phyloP scores from a whole-genome alignment of 2,329 filamentous ascomycete species.

The Xylaria sp. region DNA sequence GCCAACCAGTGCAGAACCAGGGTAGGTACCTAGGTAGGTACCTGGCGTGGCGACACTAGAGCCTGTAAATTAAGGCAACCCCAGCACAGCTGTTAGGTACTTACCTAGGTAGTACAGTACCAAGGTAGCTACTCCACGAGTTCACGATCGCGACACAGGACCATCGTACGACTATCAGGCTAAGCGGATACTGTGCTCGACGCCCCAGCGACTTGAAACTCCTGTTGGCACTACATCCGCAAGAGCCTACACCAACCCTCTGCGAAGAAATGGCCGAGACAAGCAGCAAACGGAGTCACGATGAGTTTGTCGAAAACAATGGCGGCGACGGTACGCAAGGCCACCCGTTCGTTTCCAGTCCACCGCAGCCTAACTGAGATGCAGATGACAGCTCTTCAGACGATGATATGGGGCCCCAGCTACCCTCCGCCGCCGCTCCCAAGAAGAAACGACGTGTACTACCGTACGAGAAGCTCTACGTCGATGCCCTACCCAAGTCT shows the following conservation, averaged over 20 bases:
- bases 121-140: neutral
- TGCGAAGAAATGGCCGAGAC: constrained; percentile 34
- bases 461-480: constrained; percentile 92
- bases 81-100: neutral
- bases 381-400: constrained; percentile 69
- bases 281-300: constrained; percentile 41
- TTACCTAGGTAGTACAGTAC: too few relatives aligned
- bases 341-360: neutral
- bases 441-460: constrained; percentile 93
- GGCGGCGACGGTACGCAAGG: constrained; percentile 24
- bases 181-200: neutral
- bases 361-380: constrained; percentile 34
- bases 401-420: constrained; percentile 88
- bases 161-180: neutral
- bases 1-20: neutral
- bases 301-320: constrained; percentile 39
- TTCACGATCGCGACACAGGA: constrained; percentile 1
- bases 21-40: neutral
- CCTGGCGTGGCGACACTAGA: too few relatives aligned
- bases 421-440: constrained; percentile 77
- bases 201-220: neutral
- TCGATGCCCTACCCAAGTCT: constrained; percentile 84
- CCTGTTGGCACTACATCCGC: too few relatives aligned
- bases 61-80: too few relatives aligned
- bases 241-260: neutral